Evolutionary conservation across 164 flowering plant species (phyloP).

Genomic region (Brasenia schreberi): DNA sequence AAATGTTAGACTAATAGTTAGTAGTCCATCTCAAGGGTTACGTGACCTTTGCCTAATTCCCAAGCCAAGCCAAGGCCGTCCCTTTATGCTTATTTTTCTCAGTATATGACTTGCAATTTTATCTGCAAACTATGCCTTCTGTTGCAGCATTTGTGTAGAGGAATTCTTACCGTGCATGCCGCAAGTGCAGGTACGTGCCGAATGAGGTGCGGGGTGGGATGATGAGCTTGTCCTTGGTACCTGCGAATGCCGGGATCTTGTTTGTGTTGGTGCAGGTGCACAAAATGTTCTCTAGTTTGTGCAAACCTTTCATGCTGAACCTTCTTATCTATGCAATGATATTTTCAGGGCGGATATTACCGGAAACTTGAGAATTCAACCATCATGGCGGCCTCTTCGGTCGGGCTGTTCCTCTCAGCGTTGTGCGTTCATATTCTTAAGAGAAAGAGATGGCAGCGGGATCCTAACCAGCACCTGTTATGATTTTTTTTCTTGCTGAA

Average conservation of each 20-base stretch:
- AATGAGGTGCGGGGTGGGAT: slow-evolving; percentile 90
- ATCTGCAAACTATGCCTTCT: too few relatives aligned
- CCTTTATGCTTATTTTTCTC: not conserved
- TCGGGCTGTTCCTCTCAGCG: slow-evolving; percentile 60
- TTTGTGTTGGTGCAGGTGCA: slow-evolving; percentile 17
- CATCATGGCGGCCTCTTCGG: slow-evolving; percentile 45
- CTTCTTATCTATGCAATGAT: not conserved
- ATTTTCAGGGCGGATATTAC: slow-evolving; percentile 39
- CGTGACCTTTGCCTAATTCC: not conserved
- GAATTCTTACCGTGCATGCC: not conserved
- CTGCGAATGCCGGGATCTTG: slow-evolving; percentile 61
- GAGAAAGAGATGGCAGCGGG: slow-evolving; percentile 5
- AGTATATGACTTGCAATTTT: not conserved
- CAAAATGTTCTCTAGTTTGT: too few relatives aligned
- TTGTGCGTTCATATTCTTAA: slow-evolving; percentile 61
- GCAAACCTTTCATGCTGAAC: not conserved
- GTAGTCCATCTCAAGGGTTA: too few relatives aligned
- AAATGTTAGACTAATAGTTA: too few relatives aligned
- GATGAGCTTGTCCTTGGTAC: slow-evolving; percentile 69
- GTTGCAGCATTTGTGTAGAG: not conserved
- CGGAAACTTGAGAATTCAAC: slow-evolving; percentile 47
- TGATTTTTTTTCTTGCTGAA: not conserved
- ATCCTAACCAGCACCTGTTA: not conserved
- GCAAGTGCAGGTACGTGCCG: slow-evolving; percentile 62
- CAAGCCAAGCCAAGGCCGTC: not conserved